A percentile compares a stretch with the other conserved stretches of the same genome.
These are phyloP conservation scores for Arachnopeziza araneosa DNA, from an alignment of 2,329 filamentous ascomycete genomes.

Conservation along the genomic window DNA sequence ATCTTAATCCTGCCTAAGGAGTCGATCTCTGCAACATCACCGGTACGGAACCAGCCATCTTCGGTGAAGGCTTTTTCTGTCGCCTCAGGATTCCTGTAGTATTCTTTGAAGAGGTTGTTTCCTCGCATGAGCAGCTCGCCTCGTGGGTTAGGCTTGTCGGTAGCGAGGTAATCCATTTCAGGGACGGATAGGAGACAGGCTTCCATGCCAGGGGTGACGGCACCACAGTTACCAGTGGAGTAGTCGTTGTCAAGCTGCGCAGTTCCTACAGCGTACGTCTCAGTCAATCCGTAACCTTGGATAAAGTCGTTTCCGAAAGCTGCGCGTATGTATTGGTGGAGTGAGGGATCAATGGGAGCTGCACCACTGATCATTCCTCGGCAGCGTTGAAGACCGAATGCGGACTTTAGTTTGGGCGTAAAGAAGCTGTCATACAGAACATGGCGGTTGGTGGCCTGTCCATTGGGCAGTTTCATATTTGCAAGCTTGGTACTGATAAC, in stretches of 20 bases:
- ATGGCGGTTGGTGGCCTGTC: constrained; percentile 74
- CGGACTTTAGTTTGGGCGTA: constrained; percentile 80
- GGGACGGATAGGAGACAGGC: constrained; percentile 80
- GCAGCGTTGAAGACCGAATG: constrained; percentile 71
- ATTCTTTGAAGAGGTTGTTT: constrained; percentile 74
- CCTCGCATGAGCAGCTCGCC: constrained; percentile 85
- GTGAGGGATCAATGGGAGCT: constrained; percentile 80
- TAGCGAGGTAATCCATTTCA: constrained; percentile 86
- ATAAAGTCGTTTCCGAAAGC: constrained; percentile 72
- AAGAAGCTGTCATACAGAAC: constrained; percentile 81
- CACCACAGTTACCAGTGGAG: constrained; percentile 75
- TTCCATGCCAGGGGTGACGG: constrained; percentile 62
- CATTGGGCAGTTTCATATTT: constrained; percentile 64
- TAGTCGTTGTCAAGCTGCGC: constrained; percentile 69
- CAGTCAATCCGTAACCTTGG: constrained; percentile 92
- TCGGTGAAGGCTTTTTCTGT: constrained; percentile 74
- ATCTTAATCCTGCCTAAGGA: constrained; percentile 82
- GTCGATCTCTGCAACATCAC: constrained; percentile 85
- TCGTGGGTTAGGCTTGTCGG: constrained; percentile 83
- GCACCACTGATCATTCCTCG: constrained; percentile 79
- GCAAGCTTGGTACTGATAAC: constrained; percentile 76
- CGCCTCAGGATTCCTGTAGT: constrained; percentile 86
- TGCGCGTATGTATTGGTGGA: constrained; percentile 84
- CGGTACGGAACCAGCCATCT: constrained; percentile 96
- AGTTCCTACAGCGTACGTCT: constrained; percentile 76